Base-by-base conservation (phyloP, 805 yeast species). In the Hermanozyma aechmeae region DNA sequence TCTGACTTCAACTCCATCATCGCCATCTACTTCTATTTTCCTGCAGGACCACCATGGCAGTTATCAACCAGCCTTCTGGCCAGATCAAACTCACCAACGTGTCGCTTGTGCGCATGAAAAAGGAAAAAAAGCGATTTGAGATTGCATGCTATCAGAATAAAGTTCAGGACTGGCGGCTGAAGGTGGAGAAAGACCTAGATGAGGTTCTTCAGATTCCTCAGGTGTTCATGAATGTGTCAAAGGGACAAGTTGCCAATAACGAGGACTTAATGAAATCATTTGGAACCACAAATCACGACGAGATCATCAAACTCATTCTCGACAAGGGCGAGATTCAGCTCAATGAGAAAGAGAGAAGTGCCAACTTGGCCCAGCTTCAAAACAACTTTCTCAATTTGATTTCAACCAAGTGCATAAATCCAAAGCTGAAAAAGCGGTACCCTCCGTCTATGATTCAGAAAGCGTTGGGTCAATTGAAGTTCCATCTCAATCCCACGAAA, bases 181-280 rank as follows among this genome's bases (percentile, higher is more conserved):
- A 80, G 34, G 76, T 83, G 5, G 98, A 92, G 48, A 89, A 84
- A 42, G 96, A 92, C 50, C 53, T 92, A 6, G 97, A 92, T 58
- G 98, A 92, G 50, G 98, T 92, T 3, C 62, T 92, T 21, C 98
- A 92, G 52, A 85, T 92, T 30, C 95, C 86, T n/a, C 95, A 82
- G 52, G 94, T 92, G 1, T 92, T 92, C 46, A 51, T 75, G 20
- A 92, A 92, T 48, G 97, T 87, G 0, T 84, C 95, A 11, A 92
- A 92, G 48, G 98, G 98, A 2, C 85, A 76, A 38, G 87, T 83
- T 1, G 97, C 97, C 3, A 76, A 87, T 12, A 73, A 81, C 41
- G 95, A 84, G 7, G 96, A 89, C 34, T 60, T 92, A 14, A 59
- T 68, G 38, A 68, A 73, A 31, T 66, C 79, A 2, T 89, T 92